phyloP scores from a whole-genome alignment of 2,329 filamentous ascomycete species.

The Penicillium sp. region DNA sequence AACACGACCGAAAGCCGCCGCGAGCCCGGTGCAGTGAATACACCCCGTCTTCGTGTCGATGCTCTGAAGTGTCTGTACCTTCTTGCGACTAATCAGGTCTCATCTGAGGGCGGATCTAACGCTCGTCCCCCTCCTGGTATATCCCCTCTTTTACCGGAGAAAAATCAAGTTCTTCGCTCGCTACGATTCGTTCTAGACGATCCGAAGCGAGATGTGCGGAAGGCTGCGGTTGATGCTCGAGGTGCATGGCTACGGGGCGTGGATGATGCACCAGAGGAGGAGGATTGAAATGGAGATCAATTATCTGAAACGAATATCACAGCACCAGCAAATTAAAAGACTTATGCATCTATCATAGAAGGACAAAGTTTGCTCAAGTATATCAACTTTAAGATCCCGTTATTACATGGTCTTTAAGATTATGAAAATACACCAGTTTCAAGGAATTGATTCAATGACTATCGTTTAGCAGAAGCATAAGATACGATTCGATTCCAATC shows the following conservation, averaged over 20 bases:
- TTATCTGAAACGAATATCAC: not conserved
- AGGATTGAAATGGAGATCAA: slow-evolving; percentile 46
- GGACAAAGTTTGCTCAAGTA: too few relatives aligned
- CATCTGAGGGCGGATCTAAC: slow-evolving; percentile 18
- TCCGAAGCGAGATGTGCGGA: slow-evolving; percentile 55
- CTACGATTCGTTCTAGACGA: slow-evolving; percentile 56
- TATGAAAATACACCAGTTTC: too few relatives aligned
- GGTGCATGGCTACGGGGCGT: slow-evolving; percentile 54
- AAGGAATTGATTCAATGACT: too few relatives aligned
- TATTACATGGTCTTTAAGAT: too few relatives aligned
- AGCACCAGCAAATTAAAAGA: not conserved
- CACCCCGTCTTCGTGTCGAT: slow-evolving; percentile 29
- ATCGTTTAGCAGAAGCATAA: too few relatives aligned
- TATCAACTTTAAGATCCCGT: too few relatives aligned
- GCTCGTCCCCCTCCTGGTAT: slow-evolving; percentile 26
- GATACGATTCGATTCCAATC: too few relatives aligned
- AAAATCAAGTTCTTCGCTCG: slow-evolving; percentile 52
- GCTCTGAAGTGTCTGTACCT: slow-evolving; percentile 37
- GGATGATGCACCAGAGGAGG: slow-evolving; percentile 55
- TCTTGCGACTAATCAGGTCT: slow-evolving; percentile 29
- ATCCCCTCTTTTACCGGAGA: slow-evolving; percentile 51
- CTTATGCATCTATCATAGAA: too few relatives aligned
- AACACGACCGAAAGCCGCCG: slow-evolving; percentile 36
- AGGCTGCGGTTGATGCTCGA: slow-evolving; percentile 57
- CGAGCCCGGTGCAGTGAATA: slow-evolving; percentile 16